Evolutionary conservation across 1,139 yeast species (phyloP).

Genomic region (Blastobotrys petasosporus): DNA sequence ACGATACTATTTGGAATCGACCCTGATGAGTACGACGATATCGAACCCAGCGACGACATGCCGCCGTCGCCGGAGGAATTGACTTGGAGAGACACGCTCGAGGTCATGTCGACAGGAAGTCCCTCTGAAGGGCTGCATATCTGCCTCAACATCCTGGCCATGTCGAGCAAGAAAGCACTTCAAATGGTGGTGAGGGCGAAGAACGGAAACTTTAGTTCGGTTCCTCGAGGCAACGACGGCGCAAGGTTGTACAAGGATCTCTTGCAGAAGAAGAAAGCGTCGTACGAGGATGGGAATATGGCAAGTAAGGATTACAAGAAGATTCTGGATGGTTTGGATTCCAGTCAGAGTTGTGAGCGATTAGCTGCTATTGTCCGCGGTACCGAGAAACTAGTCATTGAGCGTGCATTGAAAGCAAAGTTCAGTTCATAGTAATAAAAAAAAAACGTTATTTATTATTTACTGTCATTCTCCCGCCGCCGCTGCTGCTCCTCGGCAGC

Average conservation of each 20-base stretch:
- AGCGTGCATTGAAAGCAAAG: slow-evolving; percentile 18
- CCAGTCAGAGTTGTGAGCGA: slow-evolving; percentile 12
- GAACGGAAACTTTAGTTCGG: slow-evolving; percentile 17
- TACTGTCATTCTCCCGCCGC: not conserved
- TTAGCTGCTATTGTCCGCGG: slow-evolving; percentile 29
- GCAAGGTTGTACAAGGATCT: slow-evolving; percentile 18
- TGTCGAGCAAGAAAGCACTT: slow-evolving; percentile 24
- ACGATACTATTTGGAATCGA: slow-evolving; percentile 33
- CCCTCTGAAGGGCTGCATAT: slow-evolving; percentile 40
- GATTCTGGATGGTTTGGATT: slow-evolving; percentile 14
- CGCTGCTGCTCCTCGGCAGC: slow-evolving; percentile 15
- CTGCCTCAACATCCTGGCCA: slow-evolving; percentile 32
- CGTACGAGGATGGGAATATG: slow-evolving; percentile 30
- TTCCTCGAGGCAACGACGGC: slow-evolving; percentile 15
- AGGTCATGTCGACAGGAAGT: slow-evolving; percentile 35
- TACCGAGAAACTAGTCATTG: slow-evolving; percentile 32
- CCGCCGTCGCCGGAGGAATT: slow-evolving; percentile 20
- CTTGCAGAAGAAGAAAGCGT: slow-evolving; percentile 21
- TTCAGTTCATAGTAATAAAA: too few species aligned
- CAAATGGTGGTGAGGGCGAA: slow-evolving; percentile 20
- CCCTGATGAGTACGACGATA: slow-evolving; percentile 34
- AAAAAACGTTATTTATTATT: not conserved
- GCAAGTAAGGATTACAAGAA: slow-evolving; percentile 27
- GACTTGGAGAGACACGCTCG: slow-evolving; percentile 22
- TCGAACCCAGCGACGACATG: slow-evolving; percentile 20